These are phyloP conservation scores for Borealophlyctis nickersoniae DNA, from an alignment of 192 early-diverging fungal species.

Conservation along the genomic window DNA sequence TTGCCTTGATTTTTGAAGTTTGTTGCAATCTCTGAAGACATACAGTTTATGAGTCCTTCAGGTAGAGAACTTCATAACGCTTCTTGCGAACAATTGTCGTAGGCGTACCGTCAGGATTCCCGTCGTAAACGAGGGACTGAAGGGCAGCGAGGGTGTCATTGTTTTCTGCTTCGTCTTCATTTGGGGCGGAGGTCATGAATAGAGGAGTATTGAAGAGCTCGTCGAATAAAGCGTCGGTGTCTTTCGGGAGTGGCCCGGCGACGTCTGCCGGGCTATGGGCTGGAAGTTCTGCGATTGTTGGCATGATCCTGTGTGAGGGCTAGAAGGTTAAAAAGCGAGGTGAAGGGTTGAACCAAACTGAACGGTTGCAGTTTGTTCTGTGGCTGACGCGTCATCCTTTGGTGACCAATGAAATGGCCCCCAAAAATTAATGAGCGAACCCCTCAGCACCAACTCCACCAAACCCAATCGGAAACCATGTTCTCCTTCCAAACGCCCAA, in stretches of 20 bases:
- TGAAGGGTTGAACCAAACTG: too few relatives aligned
- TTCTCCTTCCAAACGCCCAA: too few relatives aligned
- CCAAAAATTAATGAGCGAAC: too few relatives aligned
- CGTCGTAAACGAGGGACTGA: conserved; percentile 84
- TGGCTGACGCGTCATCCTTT: too few relatives aligned
- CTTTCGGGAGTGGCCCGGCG: conserved; percentile 24
- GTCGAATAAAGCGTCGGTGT: conserved; percentile 23
- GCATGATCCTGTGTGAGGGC: conserved; percentile 3
- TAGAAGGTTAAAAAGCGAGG: too few relatives aligned
- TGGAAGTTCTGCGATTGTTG: conserved; percentile 7
- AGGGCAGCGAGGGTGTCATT: conserved; percentile 78
- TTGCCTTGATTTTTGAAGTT: conserved; percentile 98
- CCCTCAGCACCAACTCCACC: too few relatives aligned
- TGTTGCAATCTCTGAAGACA: conserved; percentile 69
- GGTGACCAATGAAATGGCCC: too few relatives aligned
- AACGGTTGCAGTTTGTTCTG: too few relatives aligned
- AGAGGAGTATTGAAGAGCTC: conserved; percentile 68
- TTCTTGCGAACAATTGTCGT: too few relatives aligned
- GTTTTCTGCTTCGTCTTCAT: conserved; percentile 64
- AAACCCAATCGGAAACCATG: too few relatives aligned
- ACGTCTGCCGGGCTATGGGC: not conserved
- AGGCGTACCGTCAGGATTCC: conserved; percentile 80
- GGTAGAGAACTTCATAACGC: too few relatives aligned
- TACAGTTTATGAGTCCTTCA: not conserved
- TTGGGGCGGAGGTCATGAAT: conserved; percentile 83